Evolutionary conservation across 345 rosid genomes (phyloP), one percentile per base, ranked within the genome.

Genomic region (Populus euphratica): DNA sequence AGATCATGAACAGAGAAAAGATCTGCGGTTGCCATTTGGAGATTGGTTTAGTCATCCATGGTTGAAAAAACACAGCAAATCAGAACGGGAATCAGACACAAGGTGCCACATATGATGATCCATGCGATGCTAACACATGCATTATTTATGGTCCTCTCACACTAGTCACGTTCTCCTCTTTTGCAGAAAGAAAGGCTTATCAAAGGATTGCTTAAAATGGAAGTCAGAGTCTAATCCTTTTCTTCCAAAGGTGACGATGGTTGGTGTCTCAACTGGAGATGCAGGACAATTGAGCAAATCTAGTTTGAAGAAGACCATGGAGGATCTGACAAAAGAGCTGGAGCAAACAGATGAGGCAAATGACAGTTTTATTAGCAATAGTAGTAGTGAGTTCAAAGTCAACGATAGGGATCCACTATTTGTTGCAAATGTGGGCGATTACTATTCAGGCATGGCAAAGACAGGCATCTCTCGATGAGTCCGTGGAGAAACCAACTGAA

Each of bases 201-300:
- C 83, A 29, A 77, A 67, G 23, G 88, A 90, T 68, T 31, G 38
- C 70, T 64, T 69, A 69, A 85, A 74, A 67, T 86, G 75, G 50
- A 86, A 87, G 78, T 64, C 85, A 76, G 85, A 83, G 80, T 63
- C 68, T 3, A 93, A 83, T 77, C 98, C 97, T 71, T 91, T 92
- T 78, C 93, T 96, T 82, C 99, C 99, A n/a, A 96, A 90, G 90
- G 86, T 96, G 56, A 96, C 98, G 39, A 93, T 96, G 99, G 97
- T 96, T 9, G 99, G 99, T 17, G 88, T 96, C 83, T 92, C 99
- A 69, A 90, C 91, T 0, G 91, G 91, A 64, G 97, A 93, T 33
- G 87, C 87, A 23, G 96, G 94, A 76, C 87, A 91, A 69, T 85
- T 88, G 93, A 93, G 88, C 73, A 92, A 93, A 81, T 83, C 94